phyloP scores from a whole-genome alignment of 2,329 filamentous ascomycete species.

The Chrysosporium keratinophilum region DNA sequence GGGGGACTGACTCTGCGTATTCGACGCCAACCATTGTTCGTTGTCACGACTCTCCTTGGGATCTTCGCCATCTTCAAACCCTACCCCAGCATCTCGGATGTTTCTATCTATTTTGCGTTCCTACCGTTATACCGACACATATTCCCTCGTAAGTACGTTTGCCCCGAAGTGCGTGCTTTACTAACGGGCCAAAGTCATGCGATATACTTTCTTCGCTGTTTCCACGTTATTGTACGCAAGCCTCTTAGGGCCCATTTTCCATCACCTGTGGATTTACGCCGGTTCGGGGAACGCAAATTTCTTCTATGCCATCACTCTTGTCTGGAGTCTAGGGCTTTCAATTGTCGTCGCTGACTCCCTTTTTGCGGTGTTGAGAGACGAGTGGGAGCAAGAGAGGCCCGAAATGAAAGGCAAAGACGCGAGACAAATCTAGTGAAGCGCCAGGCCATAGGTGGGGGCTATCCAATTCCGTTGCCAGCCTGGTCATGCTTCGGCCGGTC shows the following conservation, averaged over 20 bases:
- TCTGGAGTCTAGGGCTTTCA: constrained; percentile 87
- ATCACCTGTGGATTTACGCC: constrained; percentile 96
- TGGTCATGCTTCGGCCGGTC: constrained; percentile 1
- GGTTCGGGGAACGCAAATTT: constrained; percentile 98
- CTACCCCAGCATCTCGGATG: constrained; percentile 86
- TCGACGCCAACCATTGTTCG: constrained; percentile 74
- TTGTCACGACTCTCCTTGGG: constrained; percentile 72
- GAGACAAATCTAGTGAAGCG: constrained; percentile 57
- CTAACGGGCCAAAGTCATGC: constrained; percentile 55
- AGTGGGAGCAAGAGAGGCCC: constrained; percentile 85
- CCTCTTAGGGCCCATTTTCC: constrained; percentile 86
- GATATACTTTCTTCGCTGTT: constrained; percentile 80
- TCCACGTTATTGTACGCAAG: constrained; percentile 77
- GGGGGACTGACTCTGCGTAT: constrained; percentile 74
- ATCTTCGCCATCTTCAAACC: constrained; percentile 94
- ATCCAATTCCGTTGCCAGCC: background rate
- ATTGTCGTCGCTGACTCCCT: constrained; percentile 77
- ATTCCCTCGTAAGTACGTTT: constrained; percentile 56
- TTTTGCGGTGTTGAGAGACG: constrained; percentile 80
- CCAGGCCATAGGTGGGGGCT: background rate
- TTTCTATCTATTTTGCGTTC: constrained; percentile 71
- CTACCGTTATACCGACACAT: constrained; percentile 82
- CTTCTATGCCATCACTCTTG: constrained; percentile 98
- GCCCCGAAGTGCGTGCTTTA: background rate
- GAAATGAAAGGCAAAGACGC: constrained; percentile 84